Evolutionary conservation across 148 eudicot genomes (phyloP).

Genomic region (Rhododendron vialii): DNA sequence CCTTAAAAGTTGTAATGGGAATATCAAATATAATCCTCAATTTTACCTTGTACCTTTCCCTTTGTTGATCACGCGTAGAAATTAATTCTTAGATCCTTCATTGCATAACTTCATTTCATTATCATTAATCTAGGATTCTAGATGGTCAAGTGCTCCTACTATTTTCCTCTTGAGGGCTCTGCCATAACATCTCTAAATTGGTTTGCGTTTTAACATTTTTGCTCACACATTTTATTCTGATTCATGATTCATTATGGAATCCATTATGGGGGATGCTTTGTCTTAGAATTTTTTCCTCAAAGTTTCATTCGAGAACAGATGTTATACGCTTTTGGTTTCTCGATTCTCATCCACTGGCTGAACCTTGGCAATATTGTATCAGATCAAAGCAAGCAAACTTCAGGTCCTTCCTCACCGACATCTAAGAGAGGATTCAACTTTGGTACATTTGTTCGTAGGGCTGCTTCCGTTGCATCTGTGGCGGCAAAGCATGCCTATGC

Average conservation of each 20-base stretch:
- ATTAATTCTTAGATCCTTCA: background rate
- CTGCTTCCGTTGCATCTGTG: slow-evolving; percentile 77
- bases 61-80: background rate
- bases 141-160: background rate
- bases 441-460: slow-evolving; percentile 65
- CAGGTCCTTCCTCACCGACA: slow-evolving; percentile 54
- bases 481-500: slow-evolving; percentile 87
- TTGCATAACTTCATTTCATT: background rate
- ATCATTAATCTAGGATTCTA: background rate
- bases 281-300: background rate
- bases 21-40: background rate
- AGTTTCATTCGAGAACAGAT: background rate
- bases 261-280: background rate
- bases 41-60: background rate
- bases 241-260: background rate
- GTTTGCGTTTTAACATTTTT: background rate
- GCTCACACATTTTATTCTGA: background rate
- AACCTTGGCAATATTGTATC: slow-evolving; percentile 12
- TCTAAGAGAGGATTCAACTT: slow-evolving; percentile 54
- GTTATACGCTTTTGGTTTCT: background rate
- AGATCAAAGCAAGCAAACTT: slow-evolving; percentile 75
- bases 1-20: background rate
- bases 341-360: background rate
- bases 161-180: background rate
- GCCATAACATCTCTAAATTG: background rate